These are phyloP conservation scores for Microstegium vimineum DNA, from an alignment of 176 grass and related monocot species.

Conservation along the genomic window DNA sequence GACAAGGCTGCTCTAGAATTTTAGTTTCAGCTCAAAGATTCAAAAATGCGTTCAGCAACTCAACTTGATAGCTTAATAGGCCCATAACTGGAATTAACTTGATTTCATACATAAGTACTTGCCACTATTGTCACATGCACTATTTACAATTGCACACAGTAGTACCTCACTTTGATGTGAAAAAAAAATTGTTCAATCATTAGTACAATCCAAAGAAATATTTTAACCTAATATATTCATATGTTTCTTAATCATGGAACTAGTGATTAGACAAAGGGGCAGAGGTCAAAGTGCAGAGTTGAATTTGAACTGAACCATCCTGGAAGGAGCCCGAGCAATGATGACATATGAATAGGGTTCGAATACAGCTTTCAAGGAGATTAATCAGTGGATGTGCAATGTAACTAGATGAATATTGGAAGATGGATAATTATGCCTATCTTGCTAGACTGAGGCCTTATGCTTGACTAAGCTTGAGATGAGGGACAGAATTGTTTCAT, in stretches of 20 bases:
- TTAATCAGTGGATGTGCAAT: neutral
- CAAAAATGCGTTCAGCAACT: neutral
- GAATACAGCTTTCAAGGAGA: neutral
- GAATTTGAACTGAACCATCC: neutral
- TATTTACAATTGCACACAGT: too few species aligned
- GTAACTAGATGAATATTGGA: too few species aligned
- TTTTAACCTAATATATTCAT: neutral
- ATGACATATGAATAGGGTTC: neutral
- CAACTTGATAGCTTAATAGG: neutral
- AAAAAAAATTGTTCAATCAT: neutral
- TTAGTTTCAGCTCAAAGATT: neutral
- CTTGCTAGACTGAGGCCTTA: too few species aligned
- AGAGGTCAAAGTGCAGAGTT: slow-evolving; percentile 23
- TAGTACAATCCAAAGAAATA: neutral
- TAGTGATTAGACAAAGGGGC: neutral
- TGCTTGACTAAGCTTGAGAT: too few species aligned
- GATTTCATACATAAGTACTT: neutral
- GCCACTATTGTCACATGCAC: neutral
- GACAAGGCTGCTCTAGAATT: neutral
- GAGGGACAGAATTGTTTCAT: too few species aligned
- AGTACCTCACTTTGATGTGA: neutral
- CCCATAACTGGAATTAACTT: neutral
- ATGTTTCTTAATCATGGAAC: neutral
- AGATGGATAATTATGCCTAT: too few species aligned
- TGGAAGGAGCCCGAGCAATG: neutral